Conservation (phyloP, 176 grass and related monocot species). For the Oryza coarctata region DNA sequence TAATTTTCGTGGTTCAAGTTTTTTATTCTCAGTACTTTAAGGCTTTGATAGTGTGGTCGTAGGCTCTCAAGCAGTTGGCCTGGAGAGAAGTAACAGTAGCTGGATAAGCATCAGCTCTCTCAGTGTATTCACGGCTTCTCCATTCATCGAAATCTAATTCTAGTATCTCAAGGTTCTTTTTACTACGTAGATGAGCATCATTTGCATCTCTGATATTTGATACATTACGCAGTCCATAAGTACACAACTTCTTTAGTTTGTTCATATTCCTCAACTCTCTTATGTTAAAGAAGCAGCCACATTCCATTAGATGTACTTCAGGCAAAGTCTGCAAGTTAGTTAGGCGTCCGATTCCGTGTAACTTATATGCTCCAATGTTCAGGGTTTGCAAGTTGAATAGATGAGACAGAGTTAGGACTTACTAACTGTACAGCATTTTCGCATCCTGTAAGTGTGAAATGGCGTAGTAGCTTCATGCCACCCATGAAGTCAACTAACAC, state of each 20-base stretch:
- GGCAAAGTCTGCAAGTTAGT: too few relatives aligned
- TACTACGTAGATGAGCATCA: background rate
- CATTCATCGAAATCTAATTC: background rate
- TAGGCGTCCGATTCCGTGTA: too few relatives aligned
- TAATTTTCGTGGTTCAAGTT: background rate
- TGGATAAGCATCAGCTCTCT: background rate
- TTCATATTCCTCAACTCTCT: constrained; percentile 31
- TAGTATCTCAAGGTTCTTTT: background rate
- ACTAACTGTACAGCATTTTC: too few relatives aligned
- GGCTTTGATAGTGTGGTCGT: background rate
- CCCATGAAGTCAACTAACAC: too few relatives aligned
- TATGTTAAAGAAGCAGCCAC: too few relatives aligned
- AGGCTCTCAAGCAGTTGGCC: constrained; percentile 2
- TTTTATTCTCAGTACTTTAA: background rate
- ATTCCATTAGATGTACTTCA: too few relatives aligned
- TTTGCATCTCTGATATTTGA: background rate
- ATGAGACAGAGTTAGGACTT: too few relatives aligned
- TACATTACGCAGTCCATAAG: background rate
- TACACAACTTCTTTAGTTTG: background rate
- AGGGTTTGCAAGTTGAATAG: too few relatives aligned
- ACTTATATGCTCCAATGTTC: too few relatives aligned
- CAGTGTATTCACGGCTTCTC: background rate
- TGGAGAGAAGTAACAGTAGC: background rate
- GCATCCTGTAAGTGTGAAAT: too few relatives aligned
- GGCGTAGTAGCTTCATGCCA: too few relatives aligned